These are phyloP conservation scores for Termitomyces titanicus DNA, from an alignment of 768 basidiomycete genomes.

Conservation along the genomic window DNA sequence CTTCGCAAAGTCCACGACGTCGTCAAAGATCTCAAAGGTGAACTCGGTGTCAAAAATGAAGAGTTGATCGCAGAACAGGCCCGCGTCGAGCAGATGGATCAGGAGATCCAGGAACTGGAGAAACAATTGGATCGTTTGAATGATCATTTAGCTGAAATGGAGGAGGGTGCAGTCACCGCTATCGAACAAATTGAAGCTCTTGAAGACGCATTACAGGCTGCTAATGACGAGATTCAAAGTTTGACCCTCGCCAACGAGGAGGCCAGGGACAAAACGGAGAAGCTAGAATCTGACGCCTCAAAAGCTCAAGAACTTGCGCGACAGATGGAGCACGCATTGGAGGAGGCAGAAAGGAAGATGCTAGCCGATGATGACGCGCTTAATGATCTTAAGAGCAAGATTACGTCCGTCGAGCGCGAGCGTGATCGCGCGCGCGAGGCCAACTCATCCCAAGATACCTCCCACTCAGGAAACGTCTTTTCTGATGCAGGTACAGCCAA, in stretches of 20 bases:
- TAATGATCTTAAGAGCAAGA: slow-evolving; percentile 44
- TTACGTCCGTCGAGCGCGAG: slow-evolving; percentile 58
- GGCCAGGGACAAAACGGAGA: slow-evolving; percentile 43
- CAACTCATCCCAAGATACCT: slow-evolving; percentile 26
- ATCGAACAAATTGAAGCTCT: slow-evolving; percentile 50
- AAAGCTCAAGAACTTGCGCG: slow-evolving; percentile 51
- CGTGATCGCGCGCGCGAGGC: slow-evolving; percentile 38
- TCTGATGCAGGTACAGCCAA: slow-evolving; percentile 35
- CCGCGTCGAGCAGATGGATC: slow-evolving; percentile 27
- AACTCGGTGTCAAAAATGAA: slow-evolving; percentile 33
- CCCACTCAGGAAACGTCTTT: slow-evolving; percentile 20
- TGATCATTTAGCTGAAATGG: slow-evolving; percentile 53
- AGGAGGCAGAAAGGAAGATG: slow-evolving; percentile 73
- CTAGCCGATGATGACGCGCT: slow-evolving; percentile 53
- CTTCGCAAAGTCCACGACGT: slow-evolving; percentile 49
- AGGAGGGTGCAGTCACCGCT: slow-evolving; percentile 53
- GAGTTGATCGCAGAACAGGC: slow-evolving; percentile 30
- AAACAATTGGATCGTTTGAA: slow-evolving; percentile 48
- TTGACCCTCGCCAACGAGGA: slow-evolving; percentile 44
- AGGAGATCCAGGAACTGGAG: slow-evolving; percentile 34
- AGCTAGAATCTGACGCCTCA: slow-evolving; percentile 49
- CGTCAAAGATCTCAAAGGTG: slow-evolving; percentile 41
- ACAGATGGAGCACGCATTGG: slow-evolving; percentile 75
- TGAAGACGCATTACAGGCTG: slow-evolving; percentile 48
- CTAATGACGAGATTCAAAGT: slow-evolving; percentile 41